Percentiles rank a stretch among this genome's conserved stretches.
Evolutionary conservation across 257 asterid species (phyloP).

Genomic region (Vinca minor): DNA sequence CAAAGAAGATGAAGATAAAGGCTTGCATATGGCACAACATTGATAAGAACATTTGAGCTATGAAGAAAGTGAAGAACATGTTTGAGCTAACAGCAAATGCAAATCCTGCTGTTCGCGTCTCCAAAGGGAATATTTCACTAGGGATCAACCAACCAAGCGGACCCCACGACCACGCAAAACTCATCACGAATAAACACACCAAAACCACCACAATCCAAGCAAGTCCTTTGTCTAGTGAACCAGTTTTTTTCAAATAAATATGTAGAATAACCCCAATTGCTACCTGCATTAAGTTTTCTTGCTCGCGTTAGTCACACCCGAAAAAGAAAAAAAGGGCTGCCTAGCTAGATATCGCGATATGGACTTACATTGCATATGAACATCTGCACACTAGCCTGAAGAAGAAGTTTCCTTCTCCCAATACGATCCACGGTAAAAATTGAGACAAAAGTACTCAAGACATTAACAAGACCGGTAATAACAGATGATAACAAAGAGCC

Average conservation of each 20-base stretch:
- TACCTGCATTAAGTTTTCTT: conserved; percentile 33
- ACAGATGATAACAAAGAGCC: conserved; percentile 44
- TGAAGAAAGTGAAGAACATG: conserved; percentile 31
- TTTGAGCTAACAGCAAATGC: conserved; percentile 60
- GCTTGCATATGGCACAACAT: conserved; percentile 35
- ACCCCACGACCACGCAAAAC: conserved; percentile 87
- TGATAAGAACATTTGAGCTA: conserved; percentile 32
- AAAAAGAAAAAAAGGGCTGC: too few relatives aligned
- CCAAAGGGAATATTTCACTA: conserved; percentile 61
- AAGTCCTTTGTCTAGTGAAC: conserved; percentile 27
- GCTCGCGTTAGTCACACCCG: too few relatives aligned
- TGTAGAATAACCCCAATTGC: conserved; percentile 41
- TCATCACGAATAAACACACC: conserved; percentile 55
- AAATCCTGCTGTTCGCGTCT: conserved; percentile 61
- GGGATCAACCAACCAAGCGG: conserved; percentile 76
- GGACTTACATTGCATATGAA: conserved; percentile 35
- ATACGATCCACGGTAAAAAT: conserved; percentile 41
- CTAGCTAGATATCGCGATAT: too few relatives aligned
- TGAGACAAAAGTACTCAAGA: conserved; percentile 47
- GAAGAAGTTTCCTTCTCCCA: conserved; percentile 65
- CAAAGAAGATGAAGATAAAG: conserved; percentile 33
- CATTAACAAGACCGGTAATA: conserved; percentile 54
- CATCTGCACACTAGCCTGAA: conserved; percentile 67
- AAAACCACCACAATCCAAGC: conserved; percentile 42
- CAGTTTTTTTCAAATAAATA: conserved; percentile 27